A percentile compares a stretch with the other conserved stretches of the same genome.
Conservation (phyloP, 2,329 filamentous ascomycete species). For the Aphanocladium album region DNA sequence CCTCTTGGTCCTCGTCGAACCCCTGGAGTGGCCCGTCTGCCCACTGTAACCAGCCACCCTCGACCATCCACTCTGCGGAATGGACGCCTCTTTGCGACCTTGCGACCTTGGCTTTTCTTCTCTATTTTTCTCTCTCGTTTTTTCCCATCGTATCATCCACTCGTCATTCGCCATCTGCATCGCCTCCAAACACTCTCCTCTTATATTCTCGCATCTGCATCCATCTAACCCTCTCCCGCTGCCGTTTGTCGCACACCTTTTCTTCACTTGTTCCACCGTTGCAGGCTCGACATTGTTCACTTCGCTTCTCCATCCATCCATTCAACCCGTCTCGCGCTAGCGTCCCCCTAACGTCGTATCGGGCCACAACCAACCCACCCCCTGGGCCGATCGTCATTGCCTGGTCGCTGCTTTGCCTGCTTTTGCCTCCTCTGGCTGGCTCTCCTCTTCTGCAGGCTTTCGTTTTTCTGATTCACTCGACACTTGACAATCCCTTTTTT, state of each 20-base stretch:
- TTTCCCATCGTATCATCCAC: too few relatives aligned
- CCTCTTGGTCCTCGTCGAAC: too few relatives aligned
- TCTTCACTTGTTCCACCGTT: background rate
- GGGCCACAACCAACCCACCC: background rate
- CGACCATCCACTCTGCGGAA: background rate
- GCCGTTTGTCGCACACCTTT: too few relatives aligned
- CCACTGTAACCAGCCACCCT: background rate
- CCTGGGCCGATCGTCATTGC: constrained; percentile 1
- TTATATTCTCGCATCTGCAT: background rate
- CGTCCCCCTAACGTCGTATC: background rate
- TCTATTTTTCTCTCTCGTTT: too few relatives aligned
- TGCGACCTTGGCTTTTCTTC: background rate
- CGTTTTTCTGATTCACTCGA: constrained; percentile 9
- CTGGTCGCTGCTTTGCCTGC: background rate
- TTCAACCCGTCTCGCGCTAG: background rate
- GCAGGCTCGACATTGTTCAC: background rate
- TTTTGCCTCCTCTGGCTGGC: too few relatives aligned
- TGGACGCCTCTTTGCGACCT: background rate
- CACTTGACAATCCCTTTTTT: constrained; percentile 1
- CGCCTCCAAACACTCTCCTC: background rate
- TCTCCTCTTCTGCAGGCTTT: too few relatives aligned
- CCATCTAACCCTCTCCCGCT: background rate
- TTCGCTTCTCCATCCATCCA: background rate
- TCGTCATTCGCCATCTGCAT: background rate
- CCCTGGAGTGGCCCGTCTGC: too few relatives aligned